Evolutionary conservation across 2,329 filamentous ascomycete species (phyloP).

Genomic region (Seiridium cupressi): DNA sequence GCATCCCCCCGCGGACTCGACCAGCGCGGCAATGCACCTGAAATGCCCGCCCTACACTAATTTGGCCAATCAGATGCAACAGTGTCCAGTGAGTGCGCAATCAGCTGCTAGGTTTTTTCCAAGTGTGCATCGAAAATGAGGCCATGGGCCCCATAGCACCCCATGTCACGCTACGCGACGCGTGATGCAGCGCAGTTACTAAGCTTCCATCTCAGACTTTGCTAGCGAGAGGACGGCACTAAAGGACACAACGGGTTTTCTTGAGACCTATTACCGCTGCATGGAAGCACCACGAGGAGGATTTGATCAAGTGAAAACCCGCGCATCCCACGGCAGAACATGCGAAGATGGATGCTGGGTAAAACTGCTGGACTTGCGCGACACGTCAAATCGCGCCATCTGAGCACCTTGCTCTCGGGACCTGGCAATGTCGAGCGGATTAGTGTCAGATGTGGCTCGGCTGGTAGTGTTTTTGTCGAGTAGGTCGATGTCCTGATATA

Average conservation of each 20-base stretch:
- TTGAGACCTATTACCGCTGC: no score
- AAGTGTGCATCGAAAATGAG: neutral
- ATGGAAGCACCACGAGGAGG: no score
- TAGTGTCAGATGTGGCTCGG: constrained; percentile 45
- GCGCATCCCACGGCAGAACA: neutral
- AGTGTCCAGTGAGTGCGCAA: neutral
- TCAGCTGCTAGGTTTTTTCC: neutral
- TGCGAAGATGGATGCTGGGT: constrained; percentile 11
- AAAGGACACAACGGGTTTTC: no score
- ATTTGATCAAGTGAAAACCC: neutral
- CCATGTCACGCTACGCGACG: neutral
- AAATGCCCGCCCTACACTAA: neutral
- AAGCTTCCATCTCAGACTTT: neutral
- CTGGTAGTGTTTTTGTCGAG: constrained; percentile 50
- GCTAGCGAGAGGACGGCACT: neutral
- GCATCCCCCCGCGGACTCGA: no score
- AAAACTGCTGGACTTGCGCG: constrained; percentile 12
- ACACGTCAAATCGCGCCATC: constrained; percentile 11
- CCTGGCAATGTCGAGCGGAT: constrained; percentile 36
- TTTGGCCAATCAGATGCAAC: neutral
- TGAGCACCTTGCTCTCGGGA: constrained; percentile 18
- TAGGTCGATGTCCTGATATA: constrained; percentile 27
- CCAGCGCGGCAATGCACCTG: no score
- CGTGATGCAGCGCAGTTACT: neutral
- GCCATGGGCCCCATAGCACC: neutral